Percentiles rank a stretch among this genome's conserved stretches.
These are phyloP conservation scores for Aspergillus intermedius DNA, from an alignment of 2,329 filamentous ascomycete species.

Conservation along the genomic window DNA sequence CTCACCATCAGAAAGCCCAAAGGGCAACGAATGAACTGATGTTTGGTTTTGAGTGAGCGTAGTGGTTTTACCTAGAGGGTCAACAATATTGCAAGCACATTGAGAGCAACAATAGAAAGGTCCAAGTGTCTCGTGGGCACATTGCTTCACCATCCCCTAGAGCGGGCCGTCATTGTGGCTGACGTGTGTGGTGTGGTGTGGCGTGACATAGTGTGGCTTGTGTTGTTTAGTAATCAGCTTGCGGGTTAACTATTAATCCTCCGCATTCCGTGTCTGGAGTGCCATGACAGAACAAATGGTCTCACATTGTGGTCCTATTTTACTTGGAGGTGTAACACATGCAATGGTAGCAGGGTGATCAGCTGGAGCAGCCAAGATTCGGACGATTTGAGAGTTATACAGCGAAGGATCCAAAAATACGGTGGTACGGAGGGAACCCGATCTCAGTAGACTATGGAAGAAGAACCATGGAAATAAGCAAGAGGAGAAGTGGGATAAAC, in stretches of 20 bases:
- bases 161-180: constrained; percentile 12
- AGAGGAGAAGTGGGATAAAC: neutral
- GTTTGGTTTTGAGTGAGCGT: neutral
- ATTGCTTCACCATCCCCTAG: constrained; percentile 3
- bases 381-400: too few species aligned
- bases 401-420: too few species aligned
- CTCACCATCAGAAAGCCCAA: constrained; percentile 1
- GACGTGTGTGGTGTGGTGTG: neutral
- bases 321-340: too few species aligned
- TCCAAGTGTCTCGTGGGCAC: neutral
- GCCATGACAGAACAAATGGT: too few species aligned
- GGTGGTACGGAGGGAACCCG: too few species aligned
- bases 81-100: neutral
- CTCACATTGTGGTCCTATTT: too few species aligned
- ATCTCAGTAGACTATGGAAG: neutral
- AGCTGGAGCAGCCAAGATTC: too few species aligned
- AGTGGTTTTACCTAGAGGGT: neutral
- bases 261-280: too few species aligned
- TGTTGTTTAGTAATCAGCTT: too few species aligned
- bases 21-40: constrained; percentile 4
- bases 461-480: neutral
- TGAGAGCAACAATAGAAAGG: neutral
- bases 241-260: too few species aligned
- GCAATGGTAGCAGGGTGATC: too few species aligned
- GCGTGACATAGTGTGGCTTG: neutral